A percentile compares a stretch with the other conserved stretches of the same genome.
Evolutionary conservation across 306 rosid species (phyloP).

Genomic region (Astragalus membranaceus): DNA sequence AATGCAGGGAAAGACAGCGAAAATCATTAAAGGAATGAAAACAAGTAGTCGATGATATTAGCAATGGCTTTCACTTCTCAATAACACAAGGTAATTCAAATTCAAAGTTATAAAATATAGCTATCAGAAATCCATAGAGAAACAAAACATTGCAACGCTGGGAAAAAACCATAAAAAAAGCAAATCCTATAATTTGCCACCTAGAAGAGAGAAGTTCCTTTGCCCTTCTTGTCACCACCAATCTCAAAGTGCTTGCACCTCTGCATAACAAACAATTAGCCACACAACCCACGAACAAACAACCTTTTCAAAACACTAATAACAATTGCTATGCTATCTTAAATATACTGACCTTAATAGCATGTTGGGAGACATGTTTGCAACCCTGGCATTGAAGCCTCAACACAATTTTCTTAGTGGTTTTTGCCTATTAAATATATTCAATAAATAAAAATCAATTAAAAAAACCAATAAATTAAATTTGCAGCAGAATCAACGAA

Average conservation of each 20-base stretch:
- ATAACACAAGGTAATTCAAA: background rate
- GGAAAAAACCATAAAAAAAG: background rate
- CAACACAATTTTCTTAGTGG: conserved; percentile 52
- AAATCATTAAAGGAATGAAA: background rate
- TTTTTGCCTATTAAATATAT: conserved; percentile 34
- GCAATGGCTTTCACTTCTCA: background rate
- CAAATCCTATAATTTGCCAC: conserved; percentile 8
- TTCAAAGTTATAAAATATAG: conserved; percentile 3
- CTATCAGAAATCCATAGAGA: conserved; percentile 23
- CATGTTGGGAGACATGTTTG: conserved; percentile 50
- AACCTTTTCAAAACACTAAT: too few species aligned
- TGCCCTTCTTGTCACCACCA: conserved; percentile 60
- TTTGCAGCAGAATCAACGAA: background rate
- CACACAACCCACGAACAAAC: too few species aligned
- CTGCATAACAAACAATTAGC: conserved; percentile 27
- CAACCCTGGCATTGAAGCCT: conserved; percentile 57
- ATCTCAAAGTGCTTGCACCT: conserved; percentile 62
- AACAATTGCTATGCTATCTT: background rate
- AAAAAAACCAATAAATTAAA: background rate
- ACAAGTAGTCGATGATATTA: background rate
- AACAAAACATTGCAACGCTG: conserved; percentile 16
- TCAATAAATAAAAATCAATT: too few species aligned
- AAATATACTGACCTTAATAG: conserved; percentile 32
- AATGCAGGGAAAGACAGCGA: background rate
- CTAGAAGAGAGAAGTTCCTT: conserved; percentile 53